Evolutionary conservation across 1,284 basidiomycete genomes (phyloP).

Genomic region (Acaromyces ingoldii): DNA sequence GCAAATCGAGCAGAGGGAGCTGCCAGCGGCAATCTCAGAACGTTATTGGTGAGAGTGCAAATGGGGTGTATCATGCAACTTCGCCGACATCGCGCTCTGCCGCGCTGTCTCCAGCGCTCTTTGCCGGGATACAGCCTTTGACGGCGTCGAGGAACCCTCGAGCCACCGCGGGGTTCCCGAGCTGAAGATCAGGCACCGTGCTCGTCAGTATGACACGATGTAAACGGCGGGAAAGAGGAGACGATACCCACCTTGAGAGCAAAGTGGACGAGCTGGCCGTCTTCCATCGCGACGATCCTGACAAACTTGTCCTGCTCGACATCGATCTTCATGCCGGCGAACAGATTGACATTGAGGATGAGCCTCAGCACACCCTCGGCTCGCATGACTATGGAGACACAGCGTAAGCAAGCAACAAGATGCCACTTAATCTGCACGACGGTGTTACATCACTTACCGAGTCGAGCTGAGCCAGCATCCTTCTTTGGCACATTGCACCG

Average conservation of each 20-base stretch:
- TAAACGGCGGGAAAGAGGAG: background rate
- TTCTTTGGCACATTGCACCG: slow-evolving; percentile 67
- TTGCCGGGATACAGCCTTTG: too few relatives aligned
- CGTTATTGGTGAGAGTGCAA: too few relatives aligned
- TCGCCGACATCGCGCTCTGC: too few relatives aligned
- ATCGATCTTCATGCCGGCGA: slow-evolving; percentile 75
- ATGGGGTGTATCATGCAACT: too few relatives aligned
- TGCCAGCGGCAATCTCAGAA: too few relatives aligned
- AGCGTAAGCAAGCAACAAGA: background rate
- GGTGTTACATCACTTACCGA: slow-evolving; percentile 56
- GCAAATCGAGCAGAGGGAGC: too few relatives aligned
- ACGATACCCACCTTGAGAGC: slow-evolving; percentile 35
- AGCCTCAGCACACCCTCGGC: slow-evolving; percentile 84
- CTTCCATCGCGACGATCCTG: slow-evolving; percentile 43
- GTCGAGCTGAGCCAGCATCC: slow-evolving; percentile 59
- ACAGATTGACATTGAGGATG: slow-evolving; percentile 77
- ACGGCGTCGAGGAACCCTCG: too few relatives aligned
- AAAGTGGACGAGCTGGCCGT: slow-evolving; percentile 38
- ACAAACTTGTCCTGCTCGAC: slow-evolving; percentile 61
- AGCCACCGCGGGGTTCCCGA: too few relatives aligned
- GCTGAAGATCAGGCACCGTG: too few relatives aligned
- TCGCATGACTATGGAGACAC: slow-evolving; percentile 71
- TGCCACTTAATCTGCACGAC: background rate
- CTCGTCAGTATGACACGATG: too few relatives aligned
- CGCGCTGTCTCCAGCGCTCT: too few relatives aligned